Conservation (phyloP, 306 rosid genomes). For the Sindora glabra region DNA sequence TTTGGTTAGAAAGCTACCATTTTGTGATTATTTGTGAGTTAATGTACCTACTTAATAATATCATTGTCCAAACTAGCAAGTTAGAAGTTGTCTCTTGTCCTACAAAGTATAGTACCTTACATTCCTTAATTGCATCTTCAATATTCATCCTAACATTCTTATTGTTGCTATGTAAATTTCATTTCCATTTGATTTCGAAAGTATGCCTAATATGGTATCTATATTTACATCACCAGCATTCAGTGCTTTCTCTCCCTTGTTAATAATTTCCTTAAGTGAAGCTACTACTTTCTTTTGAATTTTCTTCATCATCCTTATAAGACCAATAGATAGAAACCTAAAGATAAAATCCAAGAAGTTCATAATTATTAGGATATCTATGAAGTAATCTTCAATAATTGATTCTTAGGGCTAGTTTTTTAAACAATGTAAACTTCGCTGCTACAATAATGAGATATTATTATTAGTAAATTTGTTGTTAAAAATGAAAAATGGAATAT, state of each 20-base stretch:
- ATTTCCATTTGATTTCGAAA: conserved; percentile 32
- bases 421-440: too few species aligned
- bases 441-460: too few species aligned
- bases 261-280: conserved; percentile 5
- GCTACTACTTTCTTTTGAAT: not conserved
- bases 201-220: conserved; percentile 31
- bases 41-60: conserved; percentile 27
- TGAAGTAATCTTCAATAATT: too few species aligned
- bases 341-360: not conserved
- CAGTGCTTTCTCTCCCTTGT: conserved; percentile 28
- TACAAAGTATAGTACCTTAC: conserved; percentile 34
- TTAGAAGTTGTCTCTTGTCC: conserved; percentile 33
- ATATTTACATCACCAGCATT: conserved; percentile 9
- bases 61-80: conserved; percentile 42
- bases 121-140: conserved; percentile 31
- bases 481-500: too few species aligned
- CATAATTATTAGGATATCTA: not conserved
- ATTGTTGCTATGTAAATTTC: conserved; percentile 26
- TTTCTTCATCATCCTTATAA: conserved; percentile 5
- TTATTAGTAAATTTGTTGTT: too few species aligned
- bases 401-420: too few species aligned
- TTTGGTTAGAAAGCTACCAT: too few species aligned
- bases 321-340: conserved; percentile 6
- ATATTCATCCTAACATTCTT: conserved; percentile 17
- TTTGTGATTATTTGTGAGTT: too few species aligned